phyloP scores from a whole-genome alignment of 2,329 filamentous ascomycete species.

The Aspergillus neotritici region DNA sequence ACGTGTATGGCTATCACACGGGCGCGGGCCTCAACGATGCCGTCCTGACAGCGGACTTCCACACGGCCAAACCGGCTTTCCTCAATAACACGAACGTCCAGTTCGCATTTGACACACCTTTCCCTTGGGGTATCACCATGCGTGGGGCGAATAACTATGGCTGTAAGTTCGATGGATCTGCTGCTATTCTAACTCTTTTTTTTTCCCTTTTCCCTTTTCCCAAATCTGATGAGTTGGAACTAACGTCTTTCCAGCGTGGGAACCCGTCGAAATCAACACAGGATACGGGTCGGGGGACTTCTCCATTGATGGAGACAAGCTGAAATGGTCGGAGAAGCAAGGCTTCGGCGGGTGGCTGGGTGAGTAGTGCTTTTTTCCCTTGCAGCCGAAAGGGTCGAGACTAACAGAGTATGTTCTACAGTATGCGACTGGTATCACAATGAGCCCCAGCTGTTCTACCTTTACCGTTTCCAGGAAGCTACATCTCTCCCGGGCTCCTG shows the following conservation, averaged over 20 bases:
- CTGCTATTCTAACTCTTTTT: neutral
- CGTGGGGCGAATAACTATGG: conserved; percentile 27
- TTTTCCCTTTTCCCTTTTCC: too few species aligned
- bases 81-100: conserved; percentile 31
- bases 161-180: conserved; percentile 21
- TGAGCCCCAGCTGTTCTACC: conserved; percentile 37
- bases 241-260: conserved; percentile 28
- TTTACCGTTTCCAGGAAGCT: conserved; percentile 19
- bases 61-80: conserved; percentile 22
- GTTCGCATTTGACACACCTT: conserved; percentile 25
- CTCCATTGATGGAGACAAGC: conserved; percentile 20
- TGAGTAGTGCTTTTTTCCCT: conserved; percentile 18
- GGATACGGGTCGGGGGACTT: conserved; percentile 29
- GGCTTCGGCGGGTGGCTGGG: conserved; percentile 38
- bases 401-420: conserved; percentile 13
- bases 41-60: conserved; percentile 23
- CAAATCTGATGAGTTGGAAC: neutral
- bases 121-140: conserved; percentile 29
- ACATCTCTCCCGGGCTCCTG: conserved; percentile 27
- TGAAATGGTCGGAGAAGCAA: conserved; percentile 25
- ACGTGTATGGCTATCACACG: conserved; percentile 36
- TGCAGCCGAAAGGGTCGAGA: neutral
- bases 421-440: conserved; percentile 40
- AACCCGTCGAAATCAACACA: conserved; percentile 30
- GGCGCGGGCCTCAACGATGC: conserved; percentile 37